Conservation (phyloP, 345 rosid genomes). For the Salix purpurea region DNA sequence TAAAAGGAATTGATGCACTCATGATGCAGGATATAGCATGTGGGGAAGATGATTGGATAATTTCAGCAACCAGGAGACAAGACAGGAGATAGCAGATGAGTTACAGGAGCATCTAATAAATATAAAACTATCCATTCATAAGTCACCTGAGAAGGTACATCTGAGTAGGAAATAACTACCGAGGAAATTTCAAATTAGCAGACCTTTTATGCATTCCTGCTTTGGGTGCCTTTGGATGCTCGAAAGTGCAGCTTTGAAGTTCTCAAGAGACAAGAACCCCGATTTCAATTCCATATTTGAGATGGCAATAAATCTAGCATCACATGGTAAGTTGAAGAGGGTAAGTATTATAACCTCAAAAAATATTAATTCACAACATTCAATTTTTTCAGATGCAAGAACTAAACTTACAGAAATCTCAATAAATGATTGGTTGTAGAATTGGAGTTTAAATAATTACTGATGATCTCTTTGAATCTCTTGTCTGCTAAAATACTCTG, state of each 20-base stretch:
- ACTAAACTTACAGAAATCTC: conserved; percentile 68
- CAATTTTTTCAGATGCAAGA: conserved; percentile 1
- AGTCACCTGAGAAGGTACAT: background rate
- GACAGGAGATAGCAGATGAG: background rate
- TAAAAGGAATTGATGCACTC: background rate
- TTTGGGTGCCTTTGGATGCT: conserved; percentile 69
- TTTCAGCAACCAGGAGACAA: background rate
- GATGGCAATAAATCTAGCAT: conserved; percentile 64
- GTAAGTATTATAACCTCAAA: conserved; percentile 10
- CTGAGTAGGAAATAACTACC: background rate
- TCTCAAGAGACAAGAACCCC: conserved; percentile 69
- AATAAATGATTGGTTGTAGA: conserved; percentile 56
- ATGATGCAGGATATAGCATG: background rate
- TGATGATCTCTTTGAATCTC: conserved; percentile 60
- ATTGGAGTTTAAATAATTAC: conserved; percentile 37
- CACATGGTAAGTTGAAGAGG: conserved; percentile 12
- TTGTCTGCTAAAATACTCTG: conserved; percentile 62
- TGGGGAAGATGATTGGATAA: background rate
- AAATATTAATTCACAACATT: conserved; percentile 15
- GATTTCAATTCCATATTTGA: conserved; percentile 58
- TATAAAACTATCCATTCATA: background rate
- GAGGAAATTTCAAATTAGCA: background rate
- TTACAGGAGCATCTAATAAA: background rate
- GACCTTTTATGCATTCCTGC: conserved; percentile 76
- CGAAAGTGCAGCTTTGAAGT: conserved; percentile 66